Base-by-base conservation (phyloP, 305 asterid genomes). In the Petunia hybrid region DNA sequence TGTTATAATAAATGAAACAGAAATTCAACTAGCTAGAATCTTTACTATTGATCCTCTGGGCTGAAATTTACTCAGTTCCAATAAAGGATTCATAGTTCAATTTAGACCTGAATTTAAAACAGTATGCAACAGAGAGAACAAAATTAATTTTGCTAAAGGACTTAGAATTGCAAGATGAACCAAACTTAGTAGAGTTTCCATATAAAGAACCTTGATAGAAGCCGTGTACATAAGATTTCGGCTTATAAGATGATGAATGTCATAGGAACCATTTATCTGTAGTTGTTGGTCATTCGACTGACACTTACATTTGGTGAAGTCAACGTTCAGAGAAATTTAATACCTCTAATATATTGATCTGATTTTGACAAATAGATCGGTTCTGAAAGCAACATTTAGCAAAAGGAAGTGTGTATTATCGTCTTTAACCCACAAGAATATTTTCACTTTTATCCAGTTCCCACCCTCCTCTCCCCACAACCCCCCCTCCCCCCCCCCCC, bases 11-110 rank as follows among this genome's bases (percentile, higher is more conserved):
- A 35, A 64, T 39, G 71, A 46, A 12, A 65, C 10, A 39, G 46
- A 65, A 65, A 31, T 65, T 65, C 71, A 22, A 64, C 6, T 39
- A 65, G 13, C 6, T 65, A 65, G 48, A 5, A 65, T 39, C 35
- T 65, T 65, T 64, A 64, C 46, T 64, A 3, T 38, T 12, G 46
- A 38, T 64, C 46, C 40, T 64, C 70, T 39, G 38, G 45, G 46
- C 70, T 38, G 70, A 64, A 64, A 64, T 64, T 64, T 64, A 64
- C 46, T 64, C 5, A 5, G 70, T 12, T 64, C 70, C 46, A 64
- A 43, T 10, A 51, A 51, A 51, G 3, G 57, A 8, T 61, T 61
- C 39, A 10, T 3, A 62, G 41, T 35, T 8, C 42, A 16, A 31
- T 62, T 62, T 22, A 22, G 31, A 22, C 14, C 41, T 22, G 31